A percentile compares a stretch with the other conserved stretches of the same genome.
These are phyloP conservation scores for Dactylellina drechsleri DNA, from an alignment of 2,329 filamentous ascomycete species.

Conservation along the genomic window DNA sequence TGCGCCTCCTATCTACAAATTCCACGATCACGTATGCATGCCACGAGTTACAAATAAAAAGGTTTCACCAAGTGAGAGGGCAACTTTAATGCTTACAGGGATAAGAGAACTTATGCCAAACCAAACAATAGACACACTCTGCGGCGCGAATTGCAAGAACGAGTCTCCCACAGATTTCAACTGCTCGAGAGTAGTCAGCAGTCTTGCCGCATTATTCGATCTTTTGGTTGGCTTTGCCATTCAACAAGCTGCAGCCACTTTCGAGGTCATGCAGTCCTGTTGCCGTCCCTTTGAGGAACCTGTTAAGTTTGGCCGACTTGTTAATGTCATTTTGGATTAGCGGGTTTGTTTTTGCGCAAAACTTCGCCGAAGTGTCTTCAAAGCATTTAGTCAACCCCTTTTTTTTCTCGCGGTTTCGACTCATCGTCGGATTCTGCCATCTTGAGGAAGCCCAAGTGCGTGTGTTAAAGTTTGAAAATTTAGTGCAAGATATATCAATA, in stretches of 20 bases:
- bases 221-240: slow-evolving; percentile 34
- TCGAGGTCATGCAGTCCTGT: slow-evolving; percentile 14
- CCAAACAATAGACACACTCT: slow-evolving; percentile 47
- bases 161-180: slow-evolving; percentile 25
- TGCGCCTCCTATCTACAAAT: slow-evolving; percentile 30
- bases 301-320: not conserved
- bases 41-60: too few species aligned
- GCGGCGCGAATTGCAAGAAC: slow-evolving; percentile 40
- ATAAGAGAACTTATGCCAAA: slow-evolving; percentile 43
- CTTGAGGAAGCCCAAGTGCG: too few species aligned
- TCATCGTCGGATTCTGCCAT: too few species aligned
- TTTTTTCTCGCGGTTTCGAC: too few species aligned
- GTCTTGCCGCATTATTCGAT: slow-evolving; percentile 37
- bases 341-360: not conserved
- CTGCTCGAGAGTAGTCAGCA: slow-evolving; percentile 36
- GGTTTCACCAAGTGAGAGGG: not conserved
- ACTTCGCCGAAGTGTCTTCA: not conserved
- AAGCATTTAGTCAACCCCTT: not conserved
- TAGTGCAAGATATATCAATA: too few species aligned
- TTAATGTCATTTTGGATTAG: not conserved
- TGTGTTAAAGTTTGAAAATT: too few species aligned
- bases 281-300: not conserved
- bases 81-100: slow-evolving; percentile 17
- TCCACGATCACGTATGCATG: not conserved
- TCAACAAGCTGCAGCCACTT: slow-evolving; percentile 30